Conservation (phyloP, 148 eudicot genomes). For the Euryodendron excelsum region DNA sequence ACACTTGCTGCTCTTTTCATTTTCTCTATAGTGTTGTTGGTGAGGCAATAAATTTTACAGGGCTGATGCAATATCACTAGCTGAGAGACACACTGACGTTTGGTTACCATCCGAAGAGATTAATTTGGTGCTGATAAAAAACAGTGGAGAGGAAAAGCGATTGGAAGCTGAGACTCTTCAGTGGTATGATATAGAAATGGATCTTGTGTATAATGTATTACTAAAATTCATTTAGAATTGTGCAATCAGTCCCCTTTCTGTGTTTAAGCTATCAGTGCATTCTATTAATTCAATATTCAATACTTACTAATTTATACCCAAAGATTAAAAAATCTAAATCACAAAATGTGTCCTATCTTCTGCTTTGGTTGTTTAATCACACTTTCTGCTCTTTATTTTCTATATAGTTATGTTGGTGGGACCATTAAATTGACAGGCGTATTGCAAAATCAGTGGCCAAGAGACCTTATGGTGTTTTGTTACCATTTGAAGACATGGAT, state of each 20-base stretch:
- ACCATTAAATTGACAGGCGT: no score
- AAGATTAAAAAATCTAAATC: no score
- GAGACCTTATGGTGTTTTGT: no score
- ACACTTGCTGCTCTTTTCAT: neutral
- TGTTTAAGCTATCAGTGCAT: neutral
- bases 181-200: conserved; percentile 32
- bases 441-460: no score
- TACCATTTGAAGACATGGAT: no score
- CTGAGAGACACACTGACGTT: conserved; percentile 77
- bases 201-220: neutral
- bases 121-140: conserved; percentile 80
- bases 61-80: conserved; percentile 62
- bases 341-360: no score
- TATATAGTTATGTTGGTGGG: no score
- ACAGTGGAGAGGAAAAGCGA: conserved; percentile 61
- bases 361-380: no score
- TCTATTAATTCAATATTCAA: no score
- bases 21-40: neutral
- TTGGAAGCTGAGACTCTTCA: conserved; percentile 81
- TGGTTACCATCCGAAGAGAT: conserved; percentile 72
- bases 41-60: conserved; percentile 34
- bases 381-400: no score
- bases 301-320: no score
- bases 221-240: neutral
- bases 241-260: neutral